Base-by-base conservation (phyloP, 163 green algal species). In the Scenedesmus sp. region DNA sequence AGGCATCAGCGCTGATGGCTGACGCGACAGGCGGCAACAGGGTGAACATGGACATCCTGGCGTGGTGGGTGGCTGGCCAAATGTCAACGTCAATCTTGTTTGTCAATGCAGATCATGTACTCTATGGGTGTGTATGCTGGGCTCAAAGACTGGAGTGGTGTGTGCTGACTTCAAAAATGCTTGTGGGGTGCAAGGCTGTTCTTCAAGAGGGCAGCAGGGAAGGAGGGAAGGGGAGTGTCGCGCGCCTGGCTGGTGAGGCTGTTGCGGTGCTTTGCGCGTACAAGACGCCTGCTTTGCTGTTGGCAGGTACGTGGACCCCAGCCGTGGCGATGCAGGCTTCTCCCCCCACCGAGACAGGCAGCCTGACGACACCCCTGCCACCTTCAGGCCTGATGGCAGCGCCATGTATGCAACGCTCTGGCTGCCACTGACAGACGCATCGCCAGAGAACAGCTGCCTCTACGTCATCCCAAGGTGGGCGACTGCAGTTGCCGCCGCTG, bases 291-390 rank as follows among this genome's bases (percentile, higher is more conserved):
- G 44, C 15, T 53, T n/a, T 76, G 40, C 35, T 42, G 33, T 13
- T 35, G 37, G 46, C 30, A 95, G 93, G 93, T 92, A 93, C 35
- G 91, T 97, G 30, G 92, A 96, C 76, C 93, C 92, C 61, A 91
- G 83, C 43, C 26, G 59, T 0, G 94, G 90, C 7, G 68, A 86
- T 13, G 93, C 92, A 3, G 95, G 94, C 51, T 97, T 97, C 91
- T 94, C 93, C 15, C 95, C 95, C 37, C 95, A 97, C 85, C 90
- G 95, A 24, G 95, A 97, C 92, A 90, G 95, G 16, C 95, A 97
- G 92, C 95, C 95, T 0, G 93, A 96, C 53, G 87, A 96, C 91
- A 53, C 93, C 4, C 87, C 93, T 15, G 90, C 91, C 26, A 96
- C 93, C 20, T 97, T 97, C 87, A 85, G 94, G 18, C n/a, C 16